Conservation (phyloP, 192 early-diverging fungal genomes). For the Coemansia sp. region DNA sequence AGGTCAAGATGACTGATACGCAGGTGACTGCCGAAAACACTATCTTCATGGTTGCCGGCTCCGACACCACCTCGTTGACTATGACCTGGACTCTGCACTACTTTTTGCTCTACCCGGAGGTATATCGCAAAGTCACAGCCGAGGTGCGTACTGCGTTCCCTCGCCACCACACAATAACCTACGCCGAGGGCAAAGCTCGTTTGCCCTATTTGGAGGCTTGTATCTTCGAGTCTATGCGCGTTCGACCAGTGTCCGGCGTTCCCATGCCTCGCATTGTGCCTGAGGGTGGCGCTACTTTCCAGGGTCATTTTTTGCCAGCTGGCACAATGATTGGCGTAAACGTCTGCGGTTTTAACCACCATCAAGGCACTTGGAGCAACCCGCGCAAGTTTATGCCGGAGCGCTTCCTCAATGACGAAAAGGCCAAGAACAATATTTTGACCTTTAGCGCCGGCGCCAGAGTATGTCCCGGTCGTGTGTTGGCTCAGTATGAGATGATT, state of each 20-base stretch:
- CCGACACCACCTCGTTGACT: constrained; percentile 42
- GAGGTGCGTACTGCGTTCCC: constrained; percentile 42
- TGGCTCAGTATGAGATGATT: constrained; percentile 39
- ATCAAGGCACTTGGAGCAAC: constrained; percentile 12
- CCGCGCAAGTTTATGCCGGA: constrained; percentile 40
- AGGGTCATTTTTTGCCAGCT: constrained; percentile 37
- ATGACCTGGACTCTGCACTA: constrained; percentile 45
- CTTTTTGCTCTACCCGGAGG: constrained; percentile 35
- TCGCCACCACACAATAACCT: constrained; percentile 31
- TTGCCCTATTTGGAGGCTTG: constrained; percentile 51
- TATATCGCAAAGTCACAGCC: constrained; percentile 16
- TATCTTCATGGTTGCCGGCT: constrained; percentile 34
- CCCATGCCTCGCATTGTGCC: constrained; percentile 33
- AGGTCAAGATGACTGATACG: constrained; percentile 29
- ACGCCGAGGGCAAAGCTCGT: constrained; percentile 28
- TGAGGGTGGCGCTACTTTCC: constrained; percentile 25
- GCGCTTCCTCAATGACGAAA: constrained; percentile 26
- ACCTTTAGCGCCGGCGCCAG: constrained; percentile 45
- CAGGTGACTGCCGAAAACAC: constrained; percentile 41
- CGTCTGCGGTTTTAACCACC: constrained; percentile 30
- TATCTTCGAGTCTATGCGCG: constrained; percentile 48
- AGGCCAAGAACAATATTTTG: constrained; percentile 18
- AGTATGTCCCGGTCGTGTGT: constrained; percentile 37
- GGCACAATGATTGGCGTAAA: constrained; percentile 25
- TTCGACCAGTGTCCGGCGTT: constrained; percentile 28